Evolutionary conservation across 257 asterid species (phyloP), one percentile per base, ranked within the genome.

Genomic region (Leonotis leonurus): DNA sequence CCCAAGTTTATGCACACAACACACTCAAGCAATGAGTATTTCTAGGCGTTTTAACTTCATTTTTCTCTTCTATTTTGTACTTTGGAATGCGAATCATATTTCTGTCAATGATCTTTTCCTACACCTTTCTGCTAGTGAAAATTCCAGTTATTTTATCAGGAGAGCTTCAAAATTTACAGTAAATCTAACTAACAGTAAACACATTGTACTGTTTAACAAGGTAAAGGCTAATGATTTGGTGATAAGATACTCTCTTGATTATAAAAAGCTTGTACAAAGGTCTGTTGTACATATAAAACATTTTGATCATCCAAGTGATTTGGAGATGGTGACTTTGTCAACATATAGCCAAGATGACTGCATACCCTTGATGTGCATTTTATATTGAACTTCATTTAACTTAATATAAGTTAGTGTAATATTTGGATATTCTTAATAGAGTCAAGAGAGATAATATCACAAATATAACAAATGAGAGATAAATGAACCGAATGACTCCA

Each of bases 151-250:
- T 46, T 8, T 62, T 56, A 50, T 61, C 27, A 44, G 46, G 44
- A 53, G 26, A 52, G 49, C 59, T 53, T 52, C 48, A 22, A 32
- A 44, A 33, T 43, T n/a, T 41, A 27, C 26, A 27, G 30, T 36
- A 41, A 65, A 54, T 36, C 46, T 39, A 52, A 40, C 40, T n/a
- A n/a, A 18, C 16, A 16, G 61, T 51, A 20, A 49, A 37, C 10
- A 16, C 33, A n/a, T n/a, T n/a, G n/a, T n/a, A 41, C 18, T 62
- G 64, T 33, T 54, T 61, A 62, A 37, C 61, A 12, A 45, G 39
- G 29, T 64, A 46, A 45, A 37, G 16, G 59, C 12, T 48, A 26
- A 37, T 65, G 26, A 48, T 49, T 49, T 39, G 25, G 9, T 55
- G 54, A 25, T 39, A 46, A 69, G 14, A 55, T 62, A 25, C 59